These are phyloP conservation scores for Curvularia sp. DNA, from an alignment of 2,329 filamentous ascomycete species.

Conservation along the genomic window DNA sequence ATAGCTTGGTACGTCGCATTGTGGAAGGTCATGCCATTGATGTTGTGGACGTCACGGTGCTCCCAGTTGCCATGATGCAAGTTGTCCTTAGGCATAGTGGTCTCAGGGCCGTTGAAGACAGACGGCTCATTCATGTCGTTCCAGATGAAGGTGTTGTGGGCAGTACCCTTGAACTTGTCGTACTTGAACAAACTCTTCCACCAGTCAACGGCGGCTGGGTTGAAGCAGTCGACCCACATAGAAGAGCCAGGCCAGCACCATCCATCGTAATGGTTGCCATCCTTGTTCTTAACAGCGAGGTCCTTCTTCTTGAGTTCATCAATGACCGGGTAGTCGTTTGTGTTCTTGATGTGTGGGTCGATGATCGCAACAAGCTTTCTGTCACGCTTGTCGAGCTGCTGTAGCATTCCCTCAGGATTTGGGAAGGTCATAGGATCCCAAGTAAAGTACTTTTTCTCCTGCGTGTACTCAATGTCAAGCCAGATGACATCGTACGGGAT, in stretches of 20 bases:
- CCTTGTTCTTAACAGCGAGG: conserved; percentile 87
- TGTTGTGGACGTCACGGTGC: conserved; percentile 93
- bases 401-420: conserved; percentile 84
- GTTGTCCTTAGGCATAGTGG: conserved; percentile 99
- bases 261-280: conserved; percentile 86
- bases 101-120: conserved; percentile 97
- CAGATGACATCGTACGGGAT: conserved; percentile 99
- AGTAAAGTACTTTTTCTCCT: conserved; percentile 97
- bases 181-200: conserved; percentile 91
- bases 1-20: conserved; percentile 92
- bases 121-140: conserved; percentile 99
- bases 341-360: conserved; percentile 97
- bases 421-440: conserved; percentile 91
- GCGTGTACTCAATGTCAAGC: conserved; percentile 97
- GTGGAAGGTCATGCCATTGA: conserved; percentile 94
- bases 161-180: conserved; percentile 82
- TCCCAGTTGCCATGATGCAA: conserved; percentile 92
- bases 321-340: conserved; percentile 75
- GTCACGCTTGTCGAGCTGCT: conserved; percentile 83
- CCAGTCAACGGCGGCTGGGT: conserved; percentile 88
- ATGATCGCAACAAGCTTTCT: conserved; percentile 94
- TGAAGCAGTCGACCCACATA: conserved; percentile 96
- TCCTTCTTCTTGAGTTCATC: conserved; percentile 84
- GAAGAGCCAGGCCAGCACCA: conserved; percentile 99
- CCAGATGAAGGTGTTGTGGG: conserved; percentile 91